Conservation (phyloP, 2,329 filamentous ascomycete species). For the Colletotrichum salicis region DNA sequence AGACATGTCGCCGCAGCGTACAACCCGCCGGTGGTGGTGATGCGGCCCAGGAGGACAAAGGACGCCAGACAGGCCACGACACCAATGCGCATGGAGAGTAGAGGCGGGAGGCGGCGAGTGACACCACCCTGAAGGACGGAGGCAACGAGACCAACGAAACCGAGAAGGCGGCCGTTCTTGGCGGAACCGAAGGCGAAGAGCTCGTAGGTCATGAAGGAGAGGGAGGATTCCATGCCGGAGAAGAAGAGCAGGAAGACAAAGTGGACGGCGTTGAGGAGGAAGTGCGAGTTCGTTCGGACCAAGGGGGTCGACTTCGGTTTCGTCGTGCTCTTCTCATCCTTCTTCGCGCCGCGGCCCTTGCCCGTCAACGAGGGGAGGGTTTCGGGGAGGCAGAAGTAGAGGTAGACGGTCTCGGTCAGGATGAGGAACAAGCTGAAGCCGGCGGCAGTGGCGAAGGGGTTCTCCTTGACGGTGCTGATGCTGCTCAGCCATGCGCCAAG, state of each 20-base stretch:
- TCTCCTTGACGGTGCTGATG: constrained; percentile 81
- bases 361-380: constrained; percentile 74
- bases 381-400: constrained; percentile 87
- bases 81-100: constrained; percentile 82
- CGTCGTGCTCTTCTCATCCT: constrained; percentile 36
- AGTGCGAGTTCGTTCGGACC: constrained; percentile 82
- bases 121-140: constrained; percentile 94
- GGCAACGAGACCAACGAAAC: constrained; percentile 90
- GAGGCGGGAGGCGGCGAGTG: constrained; percentile 83
- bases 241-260: constrained; percentile 96
- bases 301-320: constrained; percentile 39
- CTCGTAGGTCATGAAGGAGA: constrained; percentile 97
- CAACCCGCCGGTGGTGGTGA: constrained; percentile 74
- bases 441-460: constrained; percentile 93
- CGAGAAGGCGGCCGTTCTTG: constrained; percentile 85
- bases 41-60: constrained; percentile 80
- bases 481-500: constrained; percentile 87
- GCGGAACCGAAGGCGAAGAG: constrained; percentile 85
- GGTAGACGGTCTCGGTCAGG: constrained; percentile 85
- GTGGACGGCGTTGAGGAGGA: constrained; percentile 85
- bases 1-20: constrained; percentile 86
- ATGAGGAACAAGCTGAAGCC: constrained; percentile 88
- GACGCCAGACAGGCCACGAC: constrained; percentile 80
- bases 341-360: constrained; percentile 35
- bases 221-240: constrained; percentile 96